phyloP scores from a whole-genome alignment of 2,329 filamentous ascomycete species.

The Orbilia oligospora region DNA sequence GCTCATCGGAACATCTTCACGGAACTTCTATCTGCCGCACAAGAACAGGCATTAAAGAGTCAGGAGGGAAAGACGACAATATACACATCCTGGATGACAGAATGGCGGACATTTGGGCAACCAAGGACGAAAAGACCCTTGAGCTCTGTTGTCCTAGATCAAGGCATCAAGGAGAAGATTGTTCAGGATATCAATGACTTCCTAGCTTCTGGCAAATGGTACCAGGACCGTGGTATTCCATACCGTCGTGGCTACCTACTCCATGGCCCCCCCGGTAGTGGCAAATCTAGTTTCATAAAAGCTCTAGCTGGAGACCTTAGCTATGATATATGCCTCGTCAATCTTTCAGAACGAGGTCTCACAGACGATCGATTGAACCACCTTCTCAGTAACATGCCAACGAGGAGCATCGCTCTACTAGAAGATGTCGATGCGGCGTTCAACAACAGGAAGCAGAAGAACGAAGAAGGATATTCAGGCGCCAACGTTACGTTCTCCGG shows the following conservation, averaged over 20 bases:
- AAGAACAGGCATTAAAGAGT: constrained; percentile 81
- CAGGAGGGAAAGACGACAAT: constrained; percentile 94
- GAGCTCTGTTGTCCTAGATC: constrained; percentile 86
- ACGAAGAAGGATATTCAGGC: constrained; percentile 85
- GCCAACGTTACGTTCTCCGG: constrained; percentile 95
- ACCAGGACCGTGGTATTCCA: constrained; percentile 92
- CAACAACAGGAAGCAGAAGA: constrained; percentile 81
- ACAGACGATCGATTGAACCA: constrained; percentile 91
- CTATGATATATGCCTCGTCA: constrained; percentile 92
- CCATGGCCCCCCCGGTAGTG: constrained; percentile 89
- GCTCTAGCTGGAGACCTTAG: constrained; percentile 92
- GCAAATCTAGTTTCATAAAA: constrained; percentile 96
- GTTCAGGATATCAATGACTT: constrained; percentile 87
- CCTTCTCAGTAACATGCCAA: constrained; percentile 86
- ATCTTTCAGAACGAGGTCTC: constrained; percentile 88
- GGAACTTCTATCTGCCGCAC: constrained; percentile 88
- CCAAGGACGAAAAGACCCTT: constrained; percentile 88
- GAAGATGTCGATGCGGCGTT: constrained; percentile 96
- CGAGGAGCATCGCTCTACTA: constrained; percentile 83
- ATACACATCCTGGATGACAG: constrained; percentile 85
- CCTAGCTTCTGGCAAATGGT: constrained; percentile 84
- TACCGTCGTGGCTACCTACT: constrained; percentile 91
- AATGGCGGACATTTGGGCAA: constrained; percentile 88
- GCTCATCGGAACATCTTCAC: constrained; percentile 90
- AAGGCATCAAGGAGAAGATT: constrained; percentile 85